phyloP scores from a whole-genome alignment of 805 yeast species.

The Nakazawaea ambrosiae region DNA sequence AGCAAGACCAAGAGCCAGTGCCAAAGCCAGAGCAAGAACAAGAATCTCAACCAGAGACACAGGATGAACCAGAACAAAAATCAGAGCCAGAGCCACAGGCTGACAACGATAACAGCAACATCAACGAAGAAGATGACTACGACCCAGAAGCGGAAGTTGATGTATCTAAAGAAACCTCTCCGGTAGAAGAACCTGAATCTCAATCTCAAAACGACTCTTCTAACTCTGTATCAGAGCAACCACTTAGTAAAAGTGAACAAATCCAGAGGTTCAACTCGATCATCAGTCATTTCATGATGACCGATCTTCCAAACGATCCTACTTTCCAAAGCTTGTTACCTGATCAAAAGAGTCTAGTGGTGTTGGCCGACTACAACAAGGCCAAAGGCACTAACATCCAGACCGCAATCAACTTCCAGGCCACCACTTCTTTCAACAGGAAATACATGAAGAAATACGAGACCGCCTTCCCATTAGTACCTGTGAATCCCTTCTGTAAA shows the following conservation, averaged over 20 bases:
- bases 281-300: constrained; percentile 21
- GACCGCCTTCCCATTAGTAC: constrained; percentile 37
- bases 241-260: constrained; percentile 30
- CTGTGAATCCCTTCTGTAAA: constrained; percentile 40
- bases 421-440: constrained; percentile 30
- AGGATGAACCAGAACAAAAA: not conserved
- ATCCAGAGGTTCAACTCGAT: constrained; percentile 27
- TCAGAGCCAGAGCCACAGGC: no score
- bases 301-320: constrained; percentile 26
- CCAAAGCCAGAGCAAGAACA: no score
- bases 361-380: constrained; percentile 27
- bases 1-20: not conserved
- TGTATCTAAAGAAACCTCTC: constrained; percentile 21
- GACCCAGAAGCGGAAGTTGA: constrained; percentile 21
- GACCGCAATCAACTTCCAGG: constrained; percentile 22
- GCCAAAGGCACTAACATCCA: constrained; percentile 18
- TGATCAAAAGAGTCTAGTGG: constrained; percentile 24
- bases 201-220: constrained; percentile 11
- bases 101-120: no score
- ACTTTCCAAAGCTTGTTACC: constrained; percentile 27
- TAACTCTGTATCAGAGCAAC: constrained; percentile 25
- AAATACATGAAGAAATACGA: constrained; percentile 30
- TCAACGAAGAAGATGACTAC: constrained; percentile 15
- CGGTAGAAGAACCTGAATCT: constrained; percentile 11
- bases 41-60: not conserved